Percentiles rank a stretch among this genome's conserved stretches.
Evolutionary conservation across 108 stramenopile genomes (phyloP).

Genomic region (Nitzschia palea): DNA sequence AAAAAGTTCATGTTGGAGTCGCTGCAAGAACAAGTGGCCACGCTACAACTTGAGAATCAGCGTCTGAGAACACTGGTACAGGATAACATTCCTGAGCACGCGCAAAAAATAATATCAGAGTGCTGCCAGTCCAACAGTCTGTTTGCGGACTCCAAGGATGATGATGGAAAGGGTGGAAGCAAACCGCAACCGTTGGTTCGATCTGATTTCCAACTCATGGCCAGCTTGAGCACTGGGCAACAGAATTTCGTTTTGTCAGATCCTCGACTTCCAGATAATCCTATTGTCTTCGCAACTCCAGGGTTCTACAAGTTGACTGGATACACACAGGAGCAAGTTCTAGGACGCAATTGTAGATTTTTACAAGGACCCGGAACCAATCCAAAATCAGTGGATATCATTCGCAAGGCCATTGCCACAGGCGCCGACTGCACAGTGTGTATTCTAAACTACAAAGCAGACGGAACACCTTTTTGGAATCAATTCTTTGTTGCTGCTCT

Average conservation of each 20-base stretch:
- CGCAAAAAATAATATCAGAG: slow-evolving; percentile 72
- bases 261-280: slow-evolving; percentile 97
- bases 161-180: slow-evolving; percentile 12
- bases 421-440: slow-evolving; percentile 90
- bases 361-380: slow-evolving; percentile 95
- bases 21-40: slow-evolving; percentile 88
- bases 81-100: slow-evolving; percentile 78
- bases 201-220: slow-evolving; percentile 82
- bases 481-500: slow-evolving; percentile 96
- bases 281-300: slow-evolving; percentile 89
- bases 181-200: slow-evolving; percentile 52
- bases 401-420: slow-evolving; percentile 76
- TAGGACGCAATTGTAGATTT: slow-evolving; percentile 99
- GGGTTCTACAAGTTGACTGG: slow-evolving; percentile 96
- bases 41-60: slow-evolving; percentile 91
- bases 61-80: slow-evolving; percentile 75
- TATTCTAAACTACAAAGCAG: slow-evolving; percentile 96
- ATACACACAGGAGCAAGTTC: slow-evolving; percentile 88
- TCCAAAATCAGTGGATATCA: slow-evolving; percentile 88
- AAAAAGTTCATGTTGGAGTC: slow-evolving; percentile 99
- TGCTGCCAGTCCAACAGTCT: slow-evolving; percentile 75
- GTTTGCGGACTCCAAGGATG: slow-evolving; percentile 50
- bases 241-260: slow-evolving; percentile 92
- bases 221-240: slow-evolving; percentile 78
- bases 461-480: slow-evolving; percentile 98